Evolutionary conservation across 2,329 filamentous ascomycete species (phyloP).

Genomic region (Fusarium ambrosium): DNA sequence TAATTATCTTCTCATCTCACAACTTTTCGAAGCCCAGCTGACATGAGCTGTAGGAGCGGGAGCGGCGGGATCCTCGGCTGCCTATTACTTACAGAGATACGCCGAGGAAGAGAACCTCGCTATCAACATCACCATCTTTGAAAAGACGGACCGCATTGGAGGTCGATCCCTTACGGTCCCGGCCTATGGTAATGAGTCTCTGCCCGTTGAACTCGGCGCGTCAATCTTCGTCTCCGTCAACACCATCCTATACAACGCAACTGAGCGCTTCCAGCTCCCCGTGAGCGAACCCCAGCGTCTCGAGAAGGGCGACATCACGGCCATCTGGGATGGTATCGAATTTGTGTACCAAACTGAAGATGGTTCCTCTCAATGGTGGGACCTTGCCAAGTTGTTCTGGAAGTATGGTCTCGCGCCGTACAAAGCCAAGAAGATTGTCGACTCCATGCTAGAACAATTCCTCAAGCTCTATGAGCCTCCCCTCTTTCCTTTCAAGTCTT

Average conservation of each 20-base stretch:
- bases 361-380: constrained; percentile 80
- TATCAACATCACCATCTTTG: constrained; percentile 89
- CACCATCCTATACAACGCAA: constrained; percentile 82
- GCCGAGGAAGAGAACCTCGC: constrained; percentile 71
- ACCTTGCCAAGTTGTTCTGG: constrained; percentile 83
- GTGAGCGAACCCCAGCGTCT: constrained; percentile 60
- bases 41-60: constrained; percentile 78
- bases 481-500: constrained; percentile 84
- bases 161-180: constrained; percentile 90
- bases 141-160: constrained; percentile 82
- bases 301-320: constrained; percentile 70
- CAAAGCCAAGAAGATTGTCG: constrained; percentile 79
- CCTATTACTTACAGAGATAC: constrained; percentile 84
- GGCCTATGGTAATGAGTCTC: constrained; percentile 74
- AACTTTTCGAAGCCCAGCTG: background rate
- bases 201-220: constrained; percentile 87
- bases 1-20: background rate
- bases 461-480: constrained; percentile 84
- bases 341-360: constrained; percentile 78
- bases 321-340: constrained; percentile 84
- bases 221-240: constrained; percentile 93
- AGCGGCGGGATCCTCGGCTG: constrained; percentile 86
- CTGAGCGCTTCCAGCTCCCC: constrained; percentile 77
- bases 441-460: constrained; percentile 78
- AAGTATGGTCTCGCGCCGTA: constrained; percentile 86